Conservation (phyloP, 441 rosid genomes). For the Cnidoscolus chayamansa region DNA sequence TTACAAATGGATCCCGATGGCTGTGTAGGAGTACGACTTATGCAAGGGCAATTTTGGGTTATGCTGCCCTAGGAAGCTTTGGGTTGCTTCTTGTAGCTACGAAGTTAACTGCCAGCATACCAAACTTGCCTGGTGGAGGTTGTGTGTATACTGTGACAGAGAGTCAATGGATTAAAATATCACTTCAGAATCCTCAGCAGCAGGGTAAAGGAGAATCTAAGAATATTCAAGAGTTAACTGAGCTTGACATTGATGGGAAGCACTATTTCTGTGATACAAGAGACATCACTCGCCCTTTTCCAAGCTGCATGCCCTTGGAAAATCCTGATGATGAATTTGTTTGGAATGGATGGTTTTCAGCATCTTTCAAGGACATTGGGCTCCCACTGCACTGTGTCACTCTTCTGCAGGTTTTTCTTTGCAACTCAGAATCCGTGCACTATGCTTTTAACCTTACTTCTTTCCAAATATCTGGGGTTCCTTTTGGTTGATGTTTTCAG, state of each 20-base stretch:
- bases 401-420: conserved; percentile 87
- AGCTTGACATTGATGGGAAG: conserved; percentile 89
- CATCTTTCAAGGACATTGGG: conserved; percentile 69
- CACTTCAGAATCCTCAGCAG: conserved; percentile 74
- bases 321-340: conserved; percentile 88
- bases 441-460: neutral
- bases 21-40: conserved; percentile 41
- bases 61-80: conserved; percentile 72
- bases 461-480: conserved; percentile 9
- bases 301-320: conserved; percentile 68
- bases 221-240: conserved; percentile 81
- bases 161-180: conserved; percentile 83
- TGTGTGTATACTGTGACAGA: conserved; percentile 74
- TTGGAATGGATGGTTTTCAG: conserved; percentile 88
- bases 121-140: conserved; percentile 89
- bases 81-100: conserved; percentile 91
- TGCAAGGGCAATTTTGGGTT: conserved; percentile 82
- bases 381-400: conserved; percentile 65
- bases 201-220: conserved; percentile 86
- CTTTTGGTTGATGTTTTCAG: neutral
- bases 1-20: conserved; percentile 68
- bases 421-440: conserved; percentile 10
- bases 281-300: conserved; percentile 88
- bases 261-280: conserved; percentile 90
- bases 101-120: conserved; percentile 62